Percentiles rank a stretch among this genome's conserved stretches.
Evolutionary conservation across 2,329 filamentous ascomycete species (phyloP).

Genomic region (Alternaria hordeiaustralica): DNA sequence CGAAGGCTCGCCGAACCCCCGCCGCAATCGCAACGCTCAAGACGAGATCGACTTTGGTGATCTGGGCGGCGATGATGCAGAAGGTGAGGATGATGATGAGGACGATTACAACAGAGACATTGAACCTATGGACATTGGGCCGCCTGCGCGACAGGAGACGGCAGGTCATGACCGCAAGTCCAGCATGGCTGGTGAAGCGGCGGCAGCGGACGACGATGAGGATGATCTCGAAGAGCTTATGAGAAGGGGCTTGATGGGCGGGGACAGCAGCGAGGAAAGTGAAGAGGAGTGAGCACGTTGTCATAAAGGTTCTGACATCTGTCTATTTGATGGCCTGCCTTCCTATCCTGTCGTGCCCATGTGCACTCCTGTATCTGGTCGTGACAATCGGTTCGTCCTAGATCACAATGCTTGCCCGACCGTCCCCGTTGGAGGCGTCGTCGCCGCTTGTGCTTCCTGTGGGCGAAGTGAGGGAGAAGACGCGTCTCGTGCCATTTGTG

Average conservation of each 20-base stretch:
- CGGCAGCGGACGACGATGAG: constrained; percentile 38
- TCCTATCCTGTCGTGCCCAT: not conserved
- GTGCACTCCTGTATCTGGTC: not conserved
- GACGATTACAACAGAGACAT: constrained; percentile 45
- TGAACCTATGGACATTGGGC: constrained; percentile 41
- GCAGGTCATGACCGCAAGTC: constrained; percentile 15
- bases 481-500: too few species aligned
- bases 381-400: too few species aligned
- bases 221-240: constrained; percentile 55
- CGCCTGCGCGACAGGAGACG: constrained; percentile 30
- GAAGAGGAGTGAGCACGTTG: constrained; percentile 48
- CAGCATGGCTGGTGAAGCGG: constrained; percentile 9
- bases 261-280: constrained; percentile 51
- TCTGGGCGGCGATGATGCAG: constrained; percentile 33
- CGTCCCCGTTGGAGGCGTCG: not conserved
- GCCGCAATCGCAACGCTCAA: constrained; percentile 17
- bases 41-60: constrained; percentile 48
- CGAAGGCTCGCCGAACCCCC: constrained; percentile 36
- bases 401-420: not conserved
- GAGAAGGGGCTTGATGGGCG: constrained; percentile 48
- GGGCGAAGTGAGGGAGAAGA: not conserved
- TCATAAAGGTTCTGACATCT: not conserved
- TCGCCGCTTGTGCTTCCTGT: too few species aligned
- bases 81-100: constrained; percentile 39
- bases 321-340: not conserved